A percentile compares a stretch with the other conserved stretches of the same genome.
phyloP scores from a whole-genome alignment of 495 filamentous ascomycete species.

The Thermothielavioides terrestris region DNA sequence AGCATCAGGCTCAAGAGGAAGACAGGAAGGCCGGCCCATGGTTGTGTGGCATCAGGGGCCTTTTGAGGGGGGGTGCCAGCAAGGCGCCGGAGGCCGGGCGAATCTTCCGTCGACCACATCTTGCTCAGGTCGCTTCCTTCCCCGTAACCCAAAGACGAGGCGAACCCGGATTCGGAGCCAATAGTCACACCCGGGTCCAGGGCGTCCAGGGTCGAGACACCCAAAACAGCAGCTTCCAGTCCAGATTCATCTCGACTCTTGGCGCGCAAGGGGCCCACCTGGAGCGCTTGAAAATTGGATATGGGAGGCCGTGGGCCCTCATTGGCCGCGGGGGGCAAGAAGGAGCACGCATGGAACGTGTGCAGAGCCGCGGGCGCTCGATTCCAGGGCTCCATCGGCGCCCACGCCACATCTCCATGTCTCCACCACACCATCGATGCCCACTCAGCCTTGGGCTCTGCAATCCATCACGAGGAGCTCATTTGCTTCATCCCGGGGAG shows the following conservation, averaged over 20 bases:
- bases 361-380: not conserved
- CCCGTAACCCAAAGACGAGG: not conserved
- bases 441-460: no score
- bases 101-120: no score
- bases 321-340: not conserved
- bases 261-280: not conserved
- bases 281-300: not conserved
- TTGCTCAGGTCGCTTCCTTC: not conserved
- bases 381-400: not conserved
- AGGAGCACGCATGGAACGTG: not conserved
- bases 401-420: not conserved
- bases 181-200: not conserved
- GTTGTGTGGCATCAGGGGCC: not conserved
- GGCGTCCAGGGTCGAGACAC: not conserved
- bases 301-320: not conserved
- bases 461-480: no score
- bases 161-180: conserved; percentile 1
- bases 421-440: no score
- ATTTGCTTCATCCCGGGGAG: no score
- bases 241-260: conserved; percentile 4
- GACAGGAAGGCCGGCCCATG: not conserved
- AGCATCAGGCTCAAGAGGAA: conserved; percentile 15
- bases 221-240: not conserved
- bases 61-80: conserved; percentile 6
- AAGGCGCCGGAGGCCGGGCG: not conserved